Percentiles rank a stretch among this genome's conserved stretches.
These are phyloP conservation scores for Dalbergia cultrata DNA, from an alignment of 306 rosid species.

Conservation along the genomic window DNA sequence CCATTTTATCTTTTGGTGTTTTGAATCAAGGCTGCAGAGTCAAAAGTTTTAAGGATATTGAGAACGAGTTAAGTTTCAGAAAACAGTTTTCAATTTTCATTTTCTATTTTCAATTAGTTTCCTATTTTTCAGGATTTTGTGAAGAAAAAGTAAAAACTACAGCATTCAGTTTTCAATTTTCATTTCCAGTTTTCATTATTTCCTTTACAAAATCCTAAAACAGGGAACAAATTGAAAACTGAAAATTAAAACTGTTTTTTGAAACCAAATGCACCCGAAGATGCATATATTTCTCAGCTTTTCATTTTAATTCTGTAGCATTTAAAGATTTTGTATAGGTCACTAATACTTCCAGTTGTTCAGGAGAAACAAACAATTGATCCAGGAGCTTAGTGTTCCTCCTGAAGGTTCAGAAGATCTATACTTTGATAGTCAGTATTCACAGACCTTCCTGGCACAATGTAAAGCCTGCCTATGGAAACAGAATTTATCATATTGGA, in stretches of 20 bases:
- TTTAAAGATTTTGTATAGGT: slow-evolving; percentile 23
- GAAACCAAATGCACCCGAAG: not conserved
- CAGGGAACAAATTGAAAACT: too few species aligned
- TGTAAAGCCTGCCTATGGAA: slow-evolving; percentile 58
- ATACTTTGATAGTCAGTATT: slow-evolving; percentile 49
- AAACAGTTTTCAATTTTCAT: not conserved
- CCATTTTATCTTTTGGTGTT: not conserved
- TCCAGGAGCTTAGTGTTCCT: slow-evolving; percentile 53
- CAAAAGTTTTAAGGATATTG: too few species aligned
- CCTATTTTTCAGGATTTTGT: not conserved
- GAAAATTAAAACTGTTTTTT: too few species aligned
- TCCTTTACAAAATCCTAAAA: not conserved
- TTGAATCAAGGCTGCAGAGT: slow-evolving; percentile 1
- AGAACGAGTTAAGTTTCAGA: too few species aligned
- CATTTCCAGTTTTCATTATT: too few species aligned
- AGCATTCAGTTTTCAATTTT: too few species aligned
- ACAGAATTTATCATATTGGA: slow-evolving; percentile 61
- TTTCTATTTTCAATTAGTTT: too few species aligned
- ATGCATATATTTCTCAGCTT: not conserved
- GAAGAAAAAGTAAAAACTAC: not conserved
- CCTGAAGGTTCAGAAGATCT: slow-evolving; percentile 49
- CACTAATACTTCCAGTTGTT: slow-evolving; percentile 27
- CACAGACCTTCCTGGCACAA: slow-evolving; percentile 51
- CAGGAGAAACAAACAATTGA: slow-evolving; percentile 57
- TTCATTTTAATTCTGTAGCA: not conserved